Evolutionary conservation across 768 basidiomycete genomes (phyloP), one percentile per base, ranked within the genome.

Genomic region (Holtermanniella nyarrowii): DNA sequence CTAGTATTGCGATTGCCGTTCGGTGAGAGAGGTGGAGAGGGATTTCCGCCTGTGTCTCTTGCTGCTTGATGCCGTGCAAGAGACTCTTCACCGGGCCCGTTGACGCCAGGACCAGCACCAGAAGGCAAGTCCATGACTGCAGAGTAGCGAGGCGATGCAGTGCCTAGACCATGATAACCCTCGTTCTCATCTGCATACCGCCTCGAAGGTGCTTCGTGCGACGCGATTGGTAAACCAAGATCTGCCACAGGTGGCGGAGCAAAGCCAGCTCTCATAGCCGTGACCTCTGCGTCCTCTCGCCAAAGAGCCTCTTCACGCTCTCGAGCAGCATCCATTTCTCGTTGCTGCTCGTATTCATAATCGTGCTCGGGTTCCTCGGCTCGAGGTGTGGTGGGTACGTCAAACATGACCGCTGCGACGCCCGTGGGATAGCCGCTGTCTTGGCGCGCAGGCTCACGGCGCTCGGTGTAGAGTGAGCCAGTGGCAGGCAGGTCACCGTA

Each of bases 291-390:
- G 22, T 0, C 41, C 12, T 45, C 55, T n/a, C 55, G 54, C 52
- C 53, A 51, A 4, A 43, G 52, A 20, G 49, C 50, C 42, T 60
- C 59, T 41, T 59, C 31, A 16, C 31, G 31, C 31, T 37, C 31
- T 37, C 31, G 31, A 7, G 31, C 52, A 20, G 48, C 55, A 18
- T 52, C 27, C n/a, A 52, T 54, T 24, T 54, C 56, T 43, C 52
- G 55, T 48, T 56, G 48, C 48, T 62, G 60, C 42, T 63, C 62
- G 23, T 55, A 60, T 54, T 67, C 65, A 48, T 67, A 67, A n/a
- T 55, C 62, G 23, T 57, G 52, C 13, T 27, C 50, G n/a, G 41
- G 46, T 18, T 7, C 21, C 24, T 47, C 23, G 18, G 31, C 45
- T 44, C 25, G 22, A 23, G 52, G 45, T 44, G 42, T 42, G 3